phyloP scores from a whole-genome alignment of 441 rosid genomes.

The Pelargonium cotyledonis region DNA sequence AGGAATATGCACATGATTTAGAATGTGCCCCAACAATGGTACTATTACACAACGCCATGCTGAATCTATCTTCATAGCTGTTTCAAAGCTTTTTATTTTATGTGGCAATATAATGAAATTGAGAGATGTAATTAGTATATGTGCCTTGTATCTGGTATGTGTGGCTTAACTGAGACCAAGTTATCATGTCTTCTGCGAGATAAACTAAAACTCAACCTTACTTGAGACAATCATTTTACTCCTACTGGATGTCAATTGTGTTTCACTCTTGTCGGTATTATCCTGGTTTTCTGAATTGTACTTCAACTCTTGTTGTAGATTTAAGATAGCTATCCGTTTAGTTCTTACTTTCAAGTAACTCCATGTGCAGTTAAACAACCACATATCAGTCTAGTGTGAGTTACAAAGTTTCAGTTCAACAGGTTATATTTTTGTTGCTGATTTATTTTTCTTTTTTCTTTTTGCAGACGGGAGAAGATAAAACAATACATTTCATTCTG shows the following conservation, averaged over 20 bases:
- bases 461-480: constrained; percentile 39
- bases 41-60: constrained; percentile 9
- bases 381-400: neutral
- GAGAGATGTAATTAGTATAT: constrained; percentile 7
- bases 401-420: neutral
- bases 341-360: neutral
- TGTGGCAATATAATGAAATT: neutral
- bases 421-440: constrained; percentile 21
- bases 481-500: constrained; percentile 57
- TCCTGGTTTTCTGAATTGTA: neutral
- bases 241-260: no score
- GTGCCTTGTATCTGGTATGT: neutral
- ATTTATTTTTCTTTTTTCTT: constrained; percentile 1
- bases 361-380: neutral
- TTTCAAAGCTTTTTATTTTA: neutral
- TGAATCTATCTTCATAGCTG: constrained; percentile 11
- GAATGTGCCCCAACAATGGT: constrained; percentile 26
- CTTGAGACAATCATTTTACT: no score
- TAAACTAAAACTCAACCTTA: no score
- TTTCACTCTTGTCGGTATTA: neutral
- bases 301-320: no score
- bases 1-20: constrained; percentile 27
- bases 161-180: neutral
- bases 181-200: neutral
- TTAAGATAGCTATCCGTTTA: no score